phyloP scores from a whole-genome alignment of 2,329 filamentous ascomycete species.

The Colletotrichum eremochloae region DNA sequence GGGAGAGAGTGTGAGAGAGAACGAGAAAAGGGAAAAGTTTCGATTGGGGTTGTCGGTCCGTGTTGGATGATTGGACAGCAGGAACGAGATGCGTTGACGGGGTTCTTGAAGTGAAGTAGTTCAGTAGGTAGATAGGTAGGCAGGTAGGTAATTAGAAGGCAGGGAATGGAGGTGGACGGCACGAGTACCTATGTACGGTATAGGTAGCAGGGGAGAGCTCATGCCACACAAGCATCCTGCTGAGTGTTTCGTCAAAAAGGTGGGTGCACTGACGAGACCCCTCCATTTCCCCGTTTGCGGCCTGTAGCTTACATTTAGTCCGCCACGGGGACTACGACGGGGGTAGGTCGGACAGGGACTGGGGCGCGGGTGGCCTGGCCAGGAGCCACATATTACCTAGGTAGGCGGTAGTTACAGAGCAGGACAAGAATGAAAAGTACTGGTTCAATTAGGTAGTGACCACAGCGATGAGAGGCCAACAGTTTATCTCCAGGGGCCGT shows the following conservation, averaged over 20 bases:
- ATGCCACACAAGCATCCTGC: constrained; percentile 22
- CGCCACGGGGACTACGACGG: not conserved
- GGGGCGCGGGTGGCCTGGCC: not conserved
- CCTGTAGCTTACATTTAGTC: not conserved
- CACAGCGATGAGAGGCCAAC: not conserved
- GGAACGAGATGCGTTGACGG: constrained; percentile 10
- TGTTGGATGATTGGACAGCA: constrained; percentile 3
- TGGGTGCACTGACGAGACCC: constrained; percentile 26
- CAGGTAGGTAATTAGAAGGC: not conserved
- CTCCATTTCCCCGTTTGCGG: constrained; percentile 27
- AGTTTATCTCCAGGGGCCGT: not conserved
- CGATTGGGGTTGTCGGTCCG: not conserved
- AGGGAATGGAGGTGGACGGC: not conserved
- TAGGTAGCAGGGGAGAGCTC: constrained; percentile 29
- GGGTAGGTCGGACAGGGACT: not conserved
- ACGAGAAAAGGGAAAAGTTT: not conserved
- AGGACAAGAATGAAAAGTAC: constrained; percentile 1
- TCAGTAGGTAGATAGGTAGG: not conserved
- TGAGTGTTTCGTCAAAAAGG: constrained; percentile 30
- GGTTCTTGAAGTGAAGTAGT: not conserved
- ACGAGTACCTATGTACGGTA: not conserved
- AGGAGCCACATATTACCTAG: not conserved
- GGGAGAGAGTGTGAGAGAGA: too few relatives aligned
- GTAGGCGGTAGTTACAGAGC: too few relatives aligned
- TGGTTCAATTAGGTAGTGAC: not conserved